Evolutionary conservation across 1,284 basidiomycete genomes (phyloP).

Genomic region (Ceratobasidium sp.): DNA sequence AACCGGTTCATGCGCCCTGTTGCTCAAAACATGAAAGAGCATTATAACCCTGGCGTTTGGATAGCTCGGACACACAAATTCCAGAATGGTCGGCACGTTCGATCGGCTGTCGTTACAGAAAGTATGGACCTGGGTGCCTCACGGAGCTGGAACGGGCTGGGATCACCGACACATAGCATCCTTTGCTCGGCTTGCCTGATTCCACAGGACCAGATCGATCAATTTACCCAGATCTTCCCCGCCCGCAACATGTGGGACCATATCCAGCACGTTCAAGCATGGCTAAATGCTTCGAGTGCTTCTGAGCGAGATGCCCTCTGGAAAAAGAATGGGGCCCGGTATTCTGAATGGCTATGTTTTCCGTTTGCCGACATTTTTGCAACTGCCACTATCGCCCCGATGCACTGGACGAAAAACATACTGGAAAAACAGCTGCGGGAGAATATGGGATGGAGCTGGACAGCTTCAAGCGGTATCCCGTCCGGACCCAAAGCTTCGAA

Average conservation of each 20-base stretch:
- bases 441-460: slow-evolving; percentile 4
- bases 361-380: background rate
- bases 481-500: too few species aligned
- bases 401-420: slow-evolving; percentile 13
- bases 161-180: background rate
- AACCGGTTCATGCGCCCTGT: slow-evolving; percentile 56
- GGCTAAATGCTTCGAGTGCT: background rate
- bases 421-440: background rate
- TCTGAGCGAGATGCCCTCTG: background rate
- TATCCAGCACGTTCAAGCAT: background rate
- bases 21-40: slow-evolving; percentile 53
- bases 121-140: background rate
- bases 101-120: background rate
- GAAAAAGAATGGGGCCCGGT: background rate
- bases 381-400: background rate
- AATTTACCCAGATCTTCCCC: background rate
- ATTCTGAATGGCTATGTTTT: background rate
- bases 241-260: background rate
- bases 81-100: slow-evolving; percentile 10
- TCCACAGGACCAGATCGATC: background rate
- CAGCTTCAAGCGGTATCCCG: background rate
- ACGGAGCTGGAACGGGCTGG: background rate
- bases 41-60: slow-evolving; percentile 55
- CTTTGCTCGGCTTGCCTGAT: background rate
- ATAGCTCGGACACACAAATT: slow-evolving; percentile 47